Evolutionary conservation across 495 filamentous ascomycete species (phyloP).

Genomic region (Aspergillus diversus): DNA sequence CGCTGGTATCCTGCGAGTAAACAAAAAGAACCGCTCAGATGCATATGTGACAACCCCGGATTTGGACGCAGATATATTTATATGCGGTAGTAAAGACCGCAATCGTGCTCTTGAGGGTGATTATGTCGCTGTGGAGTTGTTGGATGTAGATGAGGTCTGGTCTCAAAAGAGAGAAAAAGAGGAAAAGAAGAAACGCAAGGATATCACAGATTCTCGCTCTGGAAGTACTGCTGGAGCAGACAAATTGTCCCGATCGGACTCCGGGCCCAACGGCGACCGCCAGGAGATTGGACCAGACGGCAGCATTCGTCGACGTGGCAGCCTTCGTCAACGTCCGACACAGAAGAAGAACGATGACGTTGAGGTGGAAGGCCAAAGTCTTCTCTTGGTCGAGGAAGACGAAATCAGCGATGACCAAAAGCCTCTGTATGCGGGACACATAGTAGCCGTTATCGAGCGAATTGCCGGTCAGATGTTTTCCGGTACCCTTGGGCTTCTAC

Average conservation of each 20-base stretch:
- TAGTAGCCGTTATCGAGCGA: constrained; percentile 96
- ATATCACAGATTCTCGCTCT: constrained; percentile 88
- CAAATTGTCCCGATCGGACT: constrained; percentile 65
- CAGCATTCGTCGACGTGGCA: constrained; percentile 87
- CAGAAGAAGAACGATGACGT: constrained; percentile 99
- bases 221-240: constrained; percentile 71
- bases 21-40: constrained; percentile 99
- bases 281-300: constrained; percentile 70
- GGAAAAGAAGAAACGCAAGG: constrained; percentile 99
- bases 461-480: constrained; percentile 99
- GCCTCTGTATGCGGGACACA: constrained; percentile 93
- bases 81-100: constrained; percentile 97
- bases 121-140: constrained; percentile 90
- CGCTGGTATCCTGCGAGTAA: constrained; percentile 93
- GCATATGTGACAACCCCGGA: constrained; percentile 95
- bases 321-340: constrained; percentile 92
- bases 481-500: constrained; percentile 87
- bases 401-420: constrained; percentile 99
- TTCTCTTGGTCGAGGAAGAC: constrained; percentile 95
- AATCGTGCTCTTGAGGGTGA: constrained; percentile 97
- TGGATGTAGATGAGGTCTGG: constrained; percentile 99
- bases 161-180: constrained; percentile 98
- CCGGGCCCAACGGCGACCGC: constrained; percentile 64
- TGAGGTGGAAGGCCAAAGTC: constrained; percentile 96
- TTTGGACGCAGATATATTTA: constrained; percentile 98